These are phyloP conservation scores for Nicotiana tabacum DNA, from an alignment of 257 asterid species.

Conservation along the genomic window DNA sequence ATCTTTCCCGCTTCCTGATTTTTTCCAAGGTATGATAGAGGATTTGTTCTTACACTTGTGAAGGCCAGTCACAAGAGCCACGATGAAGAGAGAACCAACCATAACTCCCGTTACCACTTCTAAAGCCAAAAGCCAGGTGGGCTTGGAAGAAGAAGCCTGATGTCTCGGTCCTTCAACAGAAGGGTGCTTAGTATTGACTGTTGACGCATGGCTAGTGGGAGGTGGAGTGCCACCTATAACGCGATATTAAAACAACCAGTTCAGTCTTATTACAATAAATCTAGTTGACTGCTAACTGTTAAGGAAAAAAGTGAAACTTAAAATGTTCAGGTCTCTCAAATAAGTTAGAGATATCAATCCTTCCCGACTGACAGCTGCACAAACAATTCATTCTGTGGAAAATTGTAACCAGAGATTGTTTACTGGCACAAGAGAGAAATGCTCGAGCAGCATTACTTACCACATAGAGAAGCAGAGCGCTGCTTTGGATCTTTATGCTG, in stretches of 20 bases:
- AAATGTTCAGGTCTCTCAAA: background rate
- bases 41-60: slow-evolving; percentile 65
- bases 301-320: background rate
- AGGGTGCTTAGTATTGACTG: slow-evolving; percentile 32
- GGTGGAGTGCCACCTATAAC: slow-evolving; percentile 37
- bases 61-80: slow-evolving; percentile 51
- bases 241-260: slow-evolving; percentile 7
- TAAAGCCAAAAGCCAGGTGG: slow-evolving; percentile 74
- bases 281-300: background rate
- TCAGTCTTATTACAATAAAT: background rate
- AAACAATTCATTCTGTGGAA: background rate
- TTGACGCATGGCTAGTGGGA: slow-evolving; percentile 35
- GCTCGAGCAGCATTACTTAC: slow-evolving; percentile 31
- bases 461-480: slow-evolving; percentile 60
- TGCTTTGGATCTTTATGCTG: slow-evolving; percentile 53
- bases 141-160: slow-evolving; percentile 35
- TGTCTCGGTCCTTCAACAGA: too few relatives aligned
- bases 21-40: slow-evolving; percentile 71
- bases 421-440: background rate
- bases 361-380: background rate
- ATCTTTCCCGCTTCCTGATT: slow-evolving; percentile 66
- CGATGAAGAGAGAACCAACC: slow-evolving; percentile 55
- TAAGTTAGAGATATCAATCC: background rate
- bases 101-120: slow-evolving; percentile 70
- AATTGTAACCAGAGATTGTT: background rate